Conservation (phyloP, 2,329 filamentous ascomycete genomes). For the Aurifilum marmelostoma region DNA sequence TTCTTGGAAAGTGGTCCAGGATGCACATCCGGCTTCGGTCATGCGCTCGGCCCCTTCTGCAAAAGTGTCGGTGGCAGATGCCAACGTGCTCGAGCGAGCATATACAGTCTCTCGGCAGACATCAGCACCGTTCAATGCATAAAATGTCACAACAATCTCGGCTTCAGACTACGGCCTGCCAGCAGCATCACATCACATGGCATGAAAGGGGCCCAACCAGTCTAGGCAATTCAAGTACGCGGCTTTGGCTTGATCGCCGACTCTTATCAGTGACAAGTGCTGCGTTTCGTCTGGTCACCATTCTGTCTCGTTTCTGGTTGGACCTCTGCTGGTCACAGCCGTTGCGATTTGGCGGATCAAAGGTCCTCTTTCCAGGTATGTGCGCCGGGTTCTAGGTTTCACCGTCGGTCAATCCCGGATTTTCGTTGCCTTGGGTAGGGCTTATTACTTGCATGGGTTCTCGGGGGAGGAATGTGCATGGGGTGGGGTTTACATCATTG, state of each 20-base stretch:
- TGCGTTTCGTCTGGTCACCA: constrained; percentile 5
- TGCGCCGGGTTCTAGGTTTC: constrained; percentile 4
- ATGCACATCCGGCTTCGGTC: no score
- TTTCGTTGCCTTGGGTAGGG: background rate
- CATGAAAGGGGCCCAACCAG: background rate
- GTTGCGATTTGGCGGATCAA: background rate
- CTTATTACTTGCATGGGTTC: background rate
- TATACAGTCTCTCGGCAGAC: no score
- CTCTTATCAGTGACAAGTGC: background rate
- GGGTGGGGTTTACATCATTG: background rate
- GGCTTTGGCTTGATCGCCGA: background rate
- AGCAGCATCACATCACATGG: background rate
- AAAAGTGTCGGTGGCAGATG: background rate
- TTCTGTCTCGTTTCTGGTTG: constrained; percentile 5
- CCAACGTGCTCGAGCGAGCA: background rate
- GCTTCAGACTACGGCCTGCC: background rate
- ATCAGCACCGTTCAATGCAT: background rate
- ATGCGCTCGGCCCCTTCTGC: background rate
- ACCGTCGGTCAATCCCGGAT: background rate
- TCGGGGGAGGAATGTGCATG: background rate
- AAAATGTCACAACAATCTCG: background rate
- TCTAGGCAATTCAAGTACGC: background rate
- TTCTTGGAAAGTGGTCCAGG: no score
- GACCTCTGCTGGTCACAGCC: background rate
- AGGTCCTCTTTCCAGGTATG: background rate